Evolutionary conservation across 2,329 filamentous ascomycete species (phyloP), one percentile per base, ranked within the genome.

Genomic region (Gaeumannomyces sp.): DNA sequence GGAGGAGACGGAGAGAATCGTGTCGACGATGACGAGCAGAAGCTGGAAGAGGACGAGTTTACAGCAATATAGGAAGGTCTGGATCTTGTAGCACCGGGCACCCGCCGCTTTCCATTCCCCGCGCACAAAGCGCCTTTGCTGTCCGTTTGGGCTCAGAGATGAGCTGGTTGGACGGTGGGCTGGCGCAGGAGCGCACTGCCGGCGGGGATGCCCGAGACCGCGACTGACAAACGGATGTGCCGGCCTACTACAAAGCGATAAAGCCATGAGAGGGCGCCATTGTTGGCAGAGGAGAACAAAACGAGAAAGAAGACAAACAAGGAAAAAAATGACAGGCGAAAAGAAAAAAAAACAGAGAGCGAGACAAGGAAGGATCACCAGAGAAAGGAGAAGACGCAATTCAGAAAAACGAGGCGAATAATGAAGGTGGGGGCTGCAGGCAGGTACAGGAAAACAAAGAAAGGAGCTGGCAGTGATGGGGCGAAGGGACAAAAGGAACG

Each of bases 171-270:
- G 45, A 53, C 45, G 45, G 19, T 22, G 45, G 45, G 45, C 45
- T 53, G 45, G 45, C 22, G 19, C 45, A n/a, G 19, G 19, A n/a
- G 45, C 45, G 45, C 45, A n/a, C 6, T 53, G 45, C 13, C 16
- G 45, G 45, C 45, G 45, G 45, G 45, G 45, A 53, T n/a, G 45
- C 45, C 45, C 65, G 65, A 68, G 58, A 61, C 64, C 64, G 68
- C 61, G 64, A 67, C 59, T 22, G 27, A 50, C 56, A 64, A 60
- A 60, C 29, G 33, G 38, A 22, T 28, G 56, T 53, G 31, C 28
- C 50, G 56, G 61, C 45, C 56, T 64, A 45, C 25, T 50, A 29
- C 25, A 35, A 60, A 31, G 27, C 31, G 22, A 33, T 16, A 22
- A 50, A 64, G 57, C 62, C 62, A 64, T 64, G 45, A 35, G 61